These are phyloP conservation scores for Cordyceps javanica DNA, from an alignment of 2,329 filamentous ascomycete species.

Conservation along the genomic window DNA sequence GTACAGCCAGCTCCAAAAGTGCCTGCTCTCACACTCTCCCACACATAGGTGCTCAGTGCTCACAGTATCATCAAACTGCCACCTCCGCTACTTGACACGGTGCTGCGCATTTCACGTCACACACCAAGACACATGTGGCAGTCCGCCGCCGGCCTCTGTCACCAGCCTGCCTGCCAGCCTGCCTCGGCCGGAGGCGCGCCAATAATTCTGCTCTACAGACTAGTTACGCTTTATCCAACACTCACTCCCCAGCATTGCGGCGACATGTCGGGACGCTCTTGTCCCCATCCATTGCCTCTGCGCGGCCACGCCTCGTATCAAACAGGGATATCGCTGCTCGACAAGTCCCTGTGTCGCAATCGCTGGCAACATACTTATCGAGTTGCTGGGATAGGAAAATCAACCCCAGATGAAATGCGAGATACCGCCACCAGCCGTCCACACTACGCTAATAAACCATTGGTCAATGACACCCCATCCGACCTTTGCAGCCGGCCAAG, in stretches of 20 bases:
- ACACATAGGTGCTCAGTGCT: too few relatives aligned
- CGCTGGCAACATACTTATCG: not conserved
- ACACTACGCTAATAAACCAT: not conserved
- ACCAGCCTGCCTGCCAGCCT: not conserved
- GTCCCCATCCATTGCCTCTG: not conserved
- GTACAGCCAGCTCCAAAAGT: not conserved
- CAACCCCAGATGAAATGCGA: constrained; percentile 4
- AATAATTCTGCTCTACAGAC: not conserved
- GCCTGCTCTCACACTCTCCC: not conserved
- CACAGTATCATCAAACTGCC: not conserved
- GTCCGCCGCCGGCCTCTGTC: not conserved
- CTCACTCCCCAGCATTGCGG: not conserved
- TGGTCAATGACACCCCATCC: not conserved
- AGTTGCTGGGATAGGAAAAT: not conserved
- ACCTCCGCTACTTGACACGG: not conserved
- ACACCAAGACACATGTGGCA: not conserved
- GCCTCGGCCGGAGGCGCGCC: not conserved
- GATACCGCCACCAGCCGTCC: not conserved
- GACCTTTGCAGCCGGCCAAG: not conserved
- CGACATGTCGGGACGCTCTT: not conserved
- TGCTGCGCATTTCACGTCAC: not conserved
- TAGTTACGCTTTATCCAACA: not conserved
- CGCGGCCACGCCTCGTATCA: not conserved
- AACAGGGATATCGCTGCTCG: not conserved
- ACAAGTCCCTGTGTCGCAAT: not conserved